Percentiles rank a stretch among this genome's conserved stretches.
Evolutionary conservation across 306 rosid genomes (phyloP).

Genomic region (Arachis stenosperma): DNA sequence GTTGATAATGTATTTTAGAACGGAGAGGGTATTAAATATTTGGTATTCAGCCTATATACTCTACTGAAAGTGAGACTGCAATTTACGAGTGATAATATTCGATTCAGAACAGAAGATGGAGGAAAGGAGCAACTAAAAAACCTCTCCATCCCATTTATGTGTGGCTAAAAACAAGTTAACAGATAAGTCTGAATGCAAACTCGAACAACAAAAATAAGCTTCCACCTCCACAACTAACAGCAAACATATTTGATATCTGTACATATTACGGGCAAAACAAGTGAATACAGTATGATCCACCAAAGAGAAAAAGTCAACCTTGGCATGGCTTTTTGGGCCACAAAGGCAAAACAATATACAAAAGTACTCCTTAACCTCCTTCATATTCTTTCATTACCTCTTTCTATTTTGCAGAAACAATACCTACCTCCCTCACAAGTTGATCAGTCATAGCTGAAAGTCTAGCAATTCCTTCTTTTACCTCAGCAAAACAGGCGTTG

Average conservation of each 20-base stretch:
- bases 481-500: slow-evolving; percentile 45
- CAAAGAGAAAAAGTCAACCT: slow-evolving; percentile 16
- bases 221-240: slow-evolving; percentile 20
- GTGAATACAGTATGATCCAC: slow-evolving; percentile 31
- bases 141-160: slow-evolving; percentile 28
- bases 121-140: background rate
- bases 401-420: slow-evolving; percentile 47
- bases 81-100: background rate
- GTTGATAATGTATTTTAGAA: too few relatives aligned
- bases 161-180: slow-evolving; percentile 11
- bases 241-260: slow-evolving; percentile 13
- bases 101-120: background rate
- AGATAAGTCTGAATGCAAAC: slow-evolving; percentile 13
- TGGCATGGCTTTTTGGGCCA: slow-evolving; percentile 10
- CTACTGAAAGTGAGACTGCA: too few relatives aligned
- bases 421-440: slow-evolving; percentile 75
- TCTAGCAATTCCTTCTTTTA: slow-evolving; percentile 59
- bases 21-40: too few relatives aligned
- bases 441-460: slow-evolving; percentile 76
- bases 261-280: slow-evolving; percentile 22
- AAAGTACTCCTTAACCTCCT: slow-evolving; percentile 11
- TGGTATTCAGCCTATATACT: too few relatives aligned
- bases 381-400: slow-evolving; percentile 27
- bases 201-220: slow-evolving; percentile 31
- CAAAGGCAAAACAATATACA: slow-evolving; percentile 5